These are phyloP conservation scores for Vigna unguiculata DNA, from an alignment of 306 rosid genomes.

Conservation along the genomic window DNA sequence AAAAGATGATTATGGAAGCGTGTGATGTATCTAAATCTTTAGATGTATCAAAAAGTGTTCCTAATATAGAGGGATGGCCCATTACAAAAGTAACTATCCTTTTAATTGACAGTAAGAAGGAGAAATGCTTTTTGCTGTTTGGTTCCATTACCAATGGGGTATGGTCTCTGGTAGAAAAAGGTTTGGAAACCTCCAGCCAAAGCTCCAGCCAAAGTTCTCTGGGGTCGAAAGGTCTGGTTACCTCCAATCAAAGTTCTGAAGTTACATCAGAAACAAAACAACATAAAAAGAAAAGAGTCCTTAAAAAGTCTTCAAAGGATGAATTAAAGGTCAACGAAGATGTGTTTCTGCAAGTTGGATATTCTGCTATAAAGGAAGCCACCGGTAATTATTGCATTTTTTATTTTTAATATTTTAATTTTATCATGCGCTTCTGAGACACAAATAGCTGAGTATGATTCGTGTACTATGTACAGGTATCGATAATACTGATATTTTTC, in stretches of 20 bases:
- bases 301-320: constrained; percentile 56
- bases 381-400: constrained; percentile 59
- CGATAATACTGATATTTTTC: constrained; percentile 51
- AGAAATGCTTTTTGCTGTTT: constrained; percentile 65
- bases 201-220: constrained; percentile 52
- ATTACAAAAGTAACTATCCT: constrained; percentile 77
- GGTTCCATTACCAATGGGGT: constrained; percentile 66
- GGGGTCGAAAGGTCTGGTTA: constrained; percentile 63
- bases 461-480: constrained; percentile 60
- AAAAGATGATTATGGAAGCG: constrained; percentile 72
- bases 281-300: constrained; percentile 58
- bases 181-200: constrained; percentile 49
- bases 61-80: constrained; percentile 76
- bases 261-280: constrained; percentile 42
- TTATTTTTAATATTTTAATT: constrained; percentile 18
- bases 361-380: constrained; percentile 74
- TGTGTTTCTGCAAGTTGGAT: constrained; percentile 64
- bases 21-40: constrained; percentile 66
- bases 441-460: constrained; percentile 42
- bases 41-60: constrained; percentile 66
- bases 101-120: constrained; percentile 67
- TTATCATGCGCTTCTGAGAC: constrained; percentile 28
- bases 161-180: constrained; percentile 81
- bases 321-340: constrained; percentile 53
- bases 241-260: constrained; percentile 52